phyloP scores from a whole-genome alignment of 2,329 filamentous ascomycete species.

The Lomentospora prolificans region DNA sequence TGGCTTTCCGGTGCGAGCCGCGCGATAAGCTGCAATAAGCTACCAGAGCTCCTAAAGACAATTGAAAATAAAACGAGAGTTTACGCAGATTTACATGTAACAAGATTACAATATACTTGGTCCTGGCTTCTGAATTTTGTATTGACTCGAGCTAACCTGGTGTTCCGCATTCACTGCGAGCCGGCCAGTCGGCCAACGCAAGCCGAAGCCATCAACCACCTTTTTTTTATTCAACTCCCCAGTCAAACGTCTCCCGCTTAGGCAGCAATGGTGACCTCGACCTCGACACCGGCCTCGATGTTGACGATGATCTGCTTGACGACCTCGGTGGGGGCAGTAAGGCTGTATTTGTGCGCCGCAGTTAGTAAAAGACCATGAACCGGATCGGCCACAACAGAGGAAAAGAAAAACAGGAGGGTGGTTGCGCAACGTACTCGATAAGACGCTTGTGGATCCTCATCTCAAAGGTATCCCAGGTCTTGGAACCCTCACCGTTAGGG shows the following conservation, averaged over 20 bases:
- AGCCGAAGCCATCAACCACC: conserved; percentile 8
- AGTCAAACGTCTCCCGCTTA: conserved; percentile 30
- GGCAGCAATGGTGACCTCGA: conserved; percentile 85
- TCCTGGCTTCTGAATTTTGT: no score
- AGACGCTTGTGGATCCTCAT: conserved; percentile 99
- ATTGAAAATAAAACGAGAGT: no score
- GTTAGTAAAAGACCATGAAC: background rate
- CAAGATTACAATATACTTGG: no score
- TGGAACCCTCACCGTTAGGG: conserved; percentile 98
- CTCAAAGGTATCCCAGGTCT: conserved; percentile 99
- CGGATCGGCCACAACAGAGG: background rate
- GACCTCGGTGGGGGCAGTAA: conserved; percentile 95
- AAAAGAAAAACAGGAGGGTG: no score
- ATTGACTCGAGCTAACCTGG: background rate
- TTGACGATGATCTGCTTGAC: conserved; percentile 97
- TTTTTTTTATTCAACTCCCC: background rate
- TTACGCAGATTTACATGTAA: no score
- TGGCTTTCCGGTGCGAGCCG: no score
- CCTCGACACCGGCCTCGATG: conserved; percentile 88
- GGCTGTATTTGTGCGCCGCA: conserved; percentile 33
- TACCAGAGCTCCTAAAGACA: no score
- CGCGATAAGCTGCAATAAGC: no score
- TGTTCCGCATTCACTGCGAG: background rate
- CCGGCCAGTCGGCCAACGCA: background rate
- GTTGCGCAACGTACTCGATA: conserved; percentile 75